Evolutionary conservation across 2,329 filamentous ascomycete genomes (phyloP).

Genomic region (Fusarium hainanense): DNA sequence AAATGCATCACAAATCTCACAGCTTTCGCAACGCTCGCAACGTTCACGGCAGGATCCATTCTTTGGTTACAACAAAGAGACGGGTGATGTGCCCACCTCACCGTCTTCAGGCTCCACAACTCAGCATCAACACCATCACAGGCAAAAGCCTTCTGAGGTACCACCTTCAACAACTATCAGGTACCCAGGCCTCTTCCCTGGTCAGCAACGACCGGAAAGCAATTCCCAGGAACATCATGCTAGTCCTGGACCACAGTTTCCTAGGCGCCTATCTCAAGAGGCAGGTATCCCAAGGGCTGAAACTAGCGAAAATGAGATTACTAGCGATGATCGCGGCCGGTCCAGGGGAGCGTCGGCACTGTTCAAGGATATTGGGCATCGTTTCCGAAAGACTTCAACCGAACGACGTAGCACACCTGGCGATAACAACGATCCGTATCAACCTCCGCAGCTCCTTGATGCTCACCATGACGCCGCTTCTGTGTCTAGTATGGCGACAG

Average conservation of each 20-base stretch:
- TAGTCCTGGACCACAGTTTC: conserved; percentile 31
- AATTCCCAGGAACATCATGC: conserved; percentile 19
- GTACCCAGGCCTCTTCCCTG: conserved; percentile 60
- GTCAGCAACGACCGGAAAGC: conserved; percentile 34
- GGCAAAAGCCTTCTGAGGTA: conserved; percentile 51
- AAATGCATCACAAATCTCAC: conserved; percentile 40
- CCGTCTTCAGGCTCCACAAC: conserved; percentile 22
- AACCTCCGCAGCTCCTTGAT: conserved; percentile 17
- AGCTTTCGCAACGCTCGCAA: conserved; percentile 26
- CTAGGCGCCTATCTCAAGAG: conserved; percentile 24
- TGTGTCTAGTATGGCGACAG: conserved; percentile 55
- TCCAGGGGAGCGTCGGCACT: conserved; percentile 56
- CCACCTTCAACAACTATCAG: conserved; percentile 64
- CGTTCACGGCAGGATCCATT: conserved; percentile 44
- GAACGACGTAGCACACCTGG: conserved; percentile 49
- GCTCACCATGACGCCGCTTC: conserved; percentile 54
- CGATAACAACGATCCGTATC: conserved; percentile 29
- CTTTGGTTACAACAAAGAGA: conserved; percentile 60
- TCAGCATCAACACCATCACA: conserved; percentile 32
- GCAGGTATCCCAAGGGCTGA: conserved; percentile 50
- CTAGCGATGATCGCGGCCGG: conserved; percentile 51
- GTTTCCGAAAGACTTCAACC: conserved; percentile 52
- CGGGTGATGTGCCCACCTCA: conserved; percentile 49
- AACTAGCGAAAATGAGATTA: conserved; percentile 14
- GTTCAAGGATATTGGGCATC: conserved; percentile 64